These are phyloP conservation scores for Microbotryum violaceum DNA, from an alignment of 1,284 basidiomycete species.

Conservation along the genomic window DNA sequence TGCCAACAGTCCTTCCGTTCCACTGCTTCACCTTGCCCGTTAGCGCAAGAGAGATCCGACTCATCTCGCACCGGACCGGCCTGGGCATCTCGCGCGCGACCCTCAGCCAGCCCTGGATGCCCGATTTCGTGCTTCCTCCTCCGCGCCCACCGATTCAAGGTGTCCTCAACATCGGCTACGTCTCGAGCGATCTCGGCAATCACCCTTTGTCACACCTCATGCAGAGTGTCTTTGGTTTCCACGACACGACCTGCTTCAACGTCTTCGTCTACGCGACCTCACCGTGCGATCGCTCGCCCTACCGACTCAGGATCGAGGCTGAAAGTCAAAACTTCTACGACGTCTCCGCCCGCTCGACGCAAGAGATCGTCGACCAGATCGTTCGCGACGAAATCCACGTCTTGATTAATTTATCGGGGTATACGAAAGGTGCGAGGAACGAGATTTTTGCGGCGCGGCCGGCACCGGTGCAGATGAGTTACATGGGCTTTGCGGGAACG, in stretches of 20 bases:
- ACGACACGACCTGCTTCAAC: slow-evolving; percentile 48
- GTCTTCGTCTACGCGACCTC: slow-evolving; percentile 54
- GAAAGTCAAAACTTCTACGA: slow-evolving; percentile 50
- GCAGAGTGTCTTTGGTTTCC: slow-evolving; percentile 55
- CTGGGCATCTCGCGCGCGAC: slow-evolving; percentile 51
- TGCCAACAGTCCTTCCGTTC: slow-evolving; percentile 55
- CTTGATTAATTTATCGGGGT: slow-evolving; percentile 43
- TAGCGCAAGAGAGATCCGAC: slow-evolving; percentile 48
- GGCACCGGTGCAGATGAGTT: slow-evolving; percentile 54
- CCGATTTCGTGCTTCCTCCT: slow-evolving; percentile 49
- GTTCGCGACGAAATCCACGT: slow-evolving; percentile 52
- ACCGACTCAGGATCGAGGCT: slow-evolving; percentile 51
- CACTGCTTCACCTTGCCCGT: slow-evolving; percentile 56
- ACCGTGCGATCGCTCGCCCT: slow-evolving; percentile 50
- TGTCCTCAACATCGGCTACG: slow-evolving; percentile 53
- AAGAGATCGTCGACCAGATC: slow-evolving; percentile 47
- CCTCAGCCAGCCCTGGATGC: slow-evolving; percentile 50
- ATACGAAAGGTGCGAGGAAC: slow-evolving; percentile 59
- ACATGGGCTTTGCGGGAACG: slow-evolving; percentile 56
- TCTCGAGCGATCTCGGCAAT: slow-evolving; percentile 54
- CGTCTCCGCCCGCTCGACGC: slow-evolving; percentile 48
- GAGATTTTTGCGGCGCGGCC: slow-evolving; percentile 57
- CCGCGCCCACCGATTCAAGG: slow-evolving; percentile 47
- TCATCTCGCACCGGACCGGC: slow-evolving; percentile 55
- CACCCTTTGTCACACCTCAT: slow-evolving; percentile 58